Base-by-base conservation (phyloP, 2,329 filamentous ascomycete species). In the Alternaria panax region DNA sequence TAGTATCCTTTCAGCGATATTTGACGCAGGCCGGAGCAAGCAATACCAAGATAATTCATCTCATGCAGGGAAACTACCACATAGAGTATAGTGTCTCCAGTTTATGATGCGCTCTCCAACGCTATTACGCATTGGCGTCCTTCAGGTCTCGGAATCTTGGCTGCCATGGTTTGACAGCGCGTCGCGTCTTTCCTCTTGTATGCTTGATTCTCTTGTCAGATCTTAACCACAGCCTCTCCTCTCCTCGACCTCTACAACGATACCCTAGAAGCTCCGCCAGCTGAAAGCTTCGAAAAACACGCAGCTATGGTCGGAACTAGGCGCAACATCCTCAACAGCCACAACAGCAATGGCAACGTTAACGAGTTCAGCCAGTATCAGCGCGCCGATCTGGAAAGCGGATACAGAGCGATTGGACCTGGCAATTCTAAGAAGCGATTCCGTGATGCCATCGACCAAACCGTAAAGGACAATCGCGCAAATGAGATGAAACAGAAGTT, bases 401-500 rank as follows among this genome's bases (percentile, higher is more conserved):
- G 71, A 11, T 74, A 76, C 47, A 70, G 69, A 25, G 42, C 63
- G 7, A 65, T 62, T 27, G 59, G 68, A 12, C 54, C 60, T 2
- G 20, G 60, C n/a, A 62, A 48, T 4, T 64, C 69, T 7, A 62
- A 64, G 27, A 50, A 69, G 40, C 62, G 68, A 12, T 86, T 85
- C 67, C 79, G 78, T 45, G 84, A 86, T 74, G 80, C 80, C 0
- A 80, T 82, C 22, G 75, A 80, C 25, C 78, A 78, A 14, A 83
- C 80, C 2, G 68, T 85, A 27, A 79, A 81, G 57, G 78, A 82
- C 57, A 73, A 79, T 41, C 79, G 80, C 25, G 77, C 82, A 24
- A 74, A 78, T 14, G 77, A 82, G 20, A 72, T 86, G 68, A 86
- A 86, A 71, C 76, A 80, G 53, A 77, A 80, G 62, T 72, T 86